Evolutionary conservation across 345 rosid genomes (phyloP), one percentile per base, ranked within the genome.

Genomic region (Arabidopsis arenosa): DNA sequence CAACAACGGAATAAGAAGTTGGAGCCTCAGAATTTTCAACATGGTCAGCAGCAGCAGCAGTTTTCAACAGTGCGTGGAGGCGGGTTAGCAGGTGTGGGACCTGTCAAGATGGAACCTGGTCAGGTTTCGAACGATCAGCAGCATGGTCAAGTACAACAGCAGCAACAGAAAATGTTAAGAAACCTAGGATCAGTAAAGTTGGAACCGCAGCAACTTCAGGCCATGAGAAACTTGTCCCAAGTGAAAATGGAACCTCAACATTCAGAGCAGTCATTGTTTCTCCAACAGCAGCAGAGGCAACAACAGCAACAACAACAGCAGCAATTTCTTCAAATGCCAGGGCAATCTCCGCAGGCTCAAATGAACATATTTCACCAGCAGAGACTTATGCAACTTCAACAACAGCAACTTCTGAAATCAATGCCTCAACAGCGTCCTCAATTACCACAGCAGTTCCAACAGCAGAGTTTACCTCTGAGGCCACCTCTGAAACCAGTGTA

Each of bases 351-450:
- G 7, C 98, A 88, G 58, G 89, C 90, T 6, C 98, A 87, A 39
- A 80, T 96, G 28, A 96, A 84, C 80, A 82, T 91, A 66, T 41
- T 89, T 45, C 85, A 88, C 0, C 99, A 89, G 73, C 98, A 96
- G 79, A 84, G 97, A 70, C 52, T 88, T 44, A 36, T 90, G 84
- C 97, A 90, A 47, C 75, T 88, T 17, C 98, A 93, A 57, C 96
- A 88, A 63, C 94, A 91, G 21, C 98, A 90, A 75, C 86, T 93
- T 75, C 44, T 91, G 84, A 96, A 96, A 83, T 81, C 89, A 47
- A 84, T 93, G 78, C 97, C 97, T 63, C 96, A 84, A 63, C 98
- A 93, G 30, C 87, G 97, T 33, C 80, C 90, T 17, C 98, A 88
- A 39, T 74, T 95, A 63, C 84, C 85, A 0, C 98, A 89, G 68